Evolutionary conservation across 2,329 filamentous ascomycete species (phyloP).

Genomic region (Rachicladosporium sp.): DNA sequence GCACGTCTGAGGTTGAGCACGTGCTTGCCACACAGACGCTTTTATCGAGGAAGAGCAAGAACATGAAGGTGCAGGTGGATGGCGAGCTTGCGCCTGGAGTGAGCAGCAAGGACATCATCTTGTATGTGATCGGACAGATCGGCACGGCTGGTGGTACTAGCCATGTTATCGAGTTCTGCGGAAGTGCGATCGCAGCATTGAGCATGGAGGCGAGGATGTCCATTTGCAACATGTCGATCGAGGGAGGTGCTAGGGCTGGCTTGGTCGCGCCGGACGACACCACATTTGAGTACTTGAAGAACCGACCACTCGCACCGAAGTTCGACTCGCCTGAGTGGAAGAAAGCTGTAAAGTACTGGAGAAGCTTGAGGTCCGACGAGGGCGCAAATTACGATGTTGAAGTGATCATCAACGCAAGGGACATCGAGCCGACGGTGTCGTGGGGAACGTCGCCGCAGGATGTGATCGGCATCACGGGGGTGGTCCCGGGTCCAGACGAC

Average conservation of each 20-base stretch:
- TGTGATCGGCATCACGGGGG: slow-evolving; percentile 82
- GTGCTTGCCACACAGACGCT: slow-evolving; percentile 93
- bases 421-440: slow-evolving; percentile 84
- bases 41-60: slow-evolving; percentile 90
- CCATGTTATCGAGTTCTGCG: slow-evolving; percentile 93
- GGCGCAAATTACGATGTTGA: slow-evolving; percentile 83
- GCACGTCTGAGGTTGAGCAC: slow-evolving; percentile 96
- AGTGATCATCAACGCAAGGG: slow-evolving; percentile 79
- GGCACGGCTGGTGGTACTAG: slow-evolving; percentile 92
- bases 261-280: slow-evolving; percentile 93
- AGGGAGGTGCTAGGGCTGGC: slow-evolving; percentile 85
- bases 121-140: slow-evolving; percentile 85
- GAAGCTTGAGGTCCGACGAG: slow-evolving; percentile 69
- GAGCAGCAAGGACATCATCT: slow-evolving; percentile 88
- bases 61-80: slow-evolving; percentile 95
- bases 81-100: slow-evolving; percentile 82
- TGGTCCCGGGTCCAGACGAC: slow-evolving; percentile 80
- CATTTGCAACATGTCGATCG: slow-evolving; percentile 99
- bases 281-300: slow-evolving; percentile 92
- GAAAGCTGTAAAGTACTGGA: slow-evolving; percentile 79
- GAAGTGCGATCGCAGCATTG: slow-evolving; percentile 75
- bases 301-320: slow-evolving; percentile 75
- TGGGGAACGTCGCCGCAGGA: slow-evolving; percentile 98
- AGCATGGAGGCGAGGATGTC: slow-evolving; percentile 99
- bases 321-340: slow-evolving; percentile 80